Conservation (phyloP, 2,329 filamentous ascomycete genomes). For the Cytospora paraplurivora region DNA sequence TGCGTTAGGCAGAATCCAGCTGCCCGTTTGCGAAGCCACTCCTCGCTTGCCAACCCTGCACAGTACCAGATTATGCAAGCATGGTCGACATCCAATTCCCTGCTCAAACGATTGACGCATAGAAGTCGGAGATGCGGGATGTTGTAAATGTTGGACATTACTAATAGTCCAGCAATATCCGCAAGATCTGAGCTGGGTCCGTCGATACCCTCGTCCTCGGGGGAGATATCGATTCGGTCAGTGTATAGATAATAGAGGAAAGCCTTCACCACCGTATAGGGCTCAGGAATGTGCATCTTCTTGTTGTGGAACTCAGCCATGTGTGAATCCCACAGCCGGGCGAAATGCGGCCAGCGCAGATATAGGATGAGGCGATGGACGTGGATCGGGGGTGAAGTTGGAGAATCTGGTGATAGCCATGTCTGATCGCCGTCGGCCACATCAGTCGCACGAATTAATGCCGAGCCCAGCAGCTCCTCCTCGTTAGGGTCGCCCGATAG, state of each 20-base stretch:
- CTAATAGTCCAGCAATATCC: constrained; percentile 89
- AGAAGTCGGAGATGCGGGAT: constrained; percentile 90
- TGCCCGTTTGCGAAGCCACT: constrained; percentile 88
- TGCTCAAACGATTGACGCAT: constrained; percentile 85
- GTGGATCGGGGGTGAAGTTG: constrained; percentile 82
- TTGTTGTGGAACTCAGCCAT: constrained; percentile 98
- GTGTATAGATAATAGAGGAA: constrained; percentile 98
- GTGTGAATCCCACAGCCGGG: constrained; percentile 84
- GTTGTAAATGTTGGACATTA: constrained; percentile 98
- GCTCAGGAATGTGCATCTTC: constrained; percentile 96
- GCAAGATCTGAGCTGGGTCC: constrained; percentile 76
- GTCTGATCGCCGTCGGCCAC: constrained; percentile 46
- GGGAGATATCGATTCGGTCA: constrained; percentile 72
- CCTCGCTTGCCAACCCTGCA: constrained; percentile 84
- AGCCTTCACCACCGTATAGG: constrained; percentile 88
- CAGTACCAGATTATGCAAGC: constrained; percentile 97
- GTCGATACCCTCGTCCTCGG: constrained; percentile 51
- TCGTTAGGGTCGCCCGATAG: constrained; percentile 75
- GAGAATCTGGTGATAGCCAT: constrained; percentile 63
- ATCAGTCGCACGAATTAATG: constrained; percentile 50
- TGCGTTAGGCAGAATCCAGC: constrained; percentile 88
- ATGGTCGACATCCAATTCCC: constrained; percentile 91
- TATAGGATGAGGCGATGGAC: constrained; percentile 94
- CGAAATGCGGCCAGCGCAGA: constrained; percentile 95
- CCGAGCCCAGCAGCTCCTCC: constrained; percentile 61